These are phyloP conservation scores for Diaporthe amygdali DNA, from an alignment of 2,329 filamentous ascomycete species.

Conservation along the genomic window DNA sequence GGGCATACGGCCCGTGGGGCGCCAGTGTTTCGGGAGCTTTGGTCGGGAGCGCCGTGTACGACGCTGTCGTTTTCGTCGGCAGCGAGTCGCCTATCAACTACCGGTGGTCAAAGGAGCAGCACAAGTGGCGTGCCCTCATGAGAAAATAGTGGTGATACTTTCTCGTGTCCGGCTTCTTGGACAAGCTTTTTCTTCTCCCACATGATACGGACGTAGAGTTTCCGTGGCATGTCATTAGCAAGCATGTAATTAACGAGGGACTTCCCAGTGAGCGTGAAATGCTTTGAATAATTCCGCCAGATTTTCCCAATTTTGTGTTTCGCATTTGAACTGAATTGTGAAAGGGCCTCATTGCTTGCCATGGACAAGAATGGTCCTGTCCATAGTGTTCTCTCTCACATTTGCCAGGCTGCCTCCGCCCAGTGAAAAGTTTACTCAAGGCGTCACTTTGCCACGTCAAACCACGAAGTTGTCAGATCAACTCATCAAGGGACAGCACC, in stretches of 20 bases:
- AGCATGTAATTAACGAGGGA: no score
- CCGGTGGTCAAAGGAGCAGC: conserved; percentile 23
- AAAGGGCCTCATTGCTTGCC: background rate
- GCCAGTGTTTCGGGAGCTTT: conserved; percentile 35
- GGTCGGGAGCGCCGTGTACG: conserved; percentile 36
- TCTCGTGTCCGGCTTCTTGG: no score
- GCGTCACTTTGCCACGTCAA: background rate
- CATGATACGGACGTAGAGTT: background rate
- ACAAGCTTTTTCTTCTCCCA: background rate
- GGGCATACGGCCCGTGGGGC: conserved; percentile 37
- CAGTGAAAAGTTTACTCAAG: background rate
- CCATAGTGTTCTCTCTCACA: no score
- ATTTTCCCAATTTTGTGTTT: background rate
- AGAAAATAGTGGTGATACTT: background rate
- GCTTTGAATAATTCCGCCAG: background rate
- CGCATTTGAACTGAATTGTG: background rate
- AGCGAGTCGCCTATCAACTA: conserved; percentile 36
- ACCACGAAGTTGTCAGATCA: background rate
- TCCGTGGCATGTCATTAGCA: background rate
- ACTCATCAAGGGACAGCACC: background rate
- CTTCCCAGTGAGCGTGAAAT: no score
- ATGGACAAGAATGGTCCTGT: background rate
- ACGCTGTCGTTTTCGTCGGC: conserved; percentile 37
- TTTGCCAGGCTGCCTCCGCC: background rate
- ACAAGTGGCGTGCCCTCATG: conserved; percentile 8